Evolutionary conservation across 2,329 filamentous ascomycete species (phyloP), one percentile per base, ranked within the genome.

Genomic region (Whalleya microplaca): DNA sequence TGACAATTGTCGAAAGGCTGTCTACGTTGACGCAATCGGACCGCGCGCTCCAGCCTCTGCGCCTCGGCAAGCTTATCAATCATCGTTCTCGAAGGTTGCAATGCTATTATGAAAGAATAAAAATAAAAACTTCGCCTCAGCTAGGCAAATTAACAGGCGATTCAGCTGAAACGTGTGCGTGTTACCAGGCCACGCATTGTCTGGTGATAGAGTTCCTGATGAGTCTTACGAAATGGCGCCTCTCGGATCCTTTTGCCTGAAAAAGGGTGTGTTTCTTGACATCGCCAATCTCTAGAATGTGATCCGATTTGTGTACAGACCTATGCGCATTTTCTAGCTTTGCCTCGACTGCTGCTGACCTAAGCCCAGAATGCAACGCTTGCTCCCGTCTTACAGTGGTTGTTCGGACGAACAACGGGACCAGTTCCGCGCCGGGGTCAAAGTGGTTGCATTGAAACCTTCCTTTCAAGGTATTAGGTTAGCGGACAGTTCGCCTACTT

Each of bases 381-480:
- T 55, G 53, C 48, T 63, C 60, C 60, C 58, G 60, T 51, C 47
- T 42, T 16, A 18, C 54, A 51, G 57, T 41, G 43, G 46, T 41
- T 48, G 43, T 53, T 61, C 54, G 55, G 59, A 61, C 53, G 48
- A 61, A 59, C 45, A 32, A 58, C 57, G 56, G 56, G 53, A 53
- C 51, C 53, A 45, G 55, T 54, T 59, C 58, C 61, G 56, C 48
- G 53, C 54, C 53, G 53, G 52, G 52, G 57, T 54, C 55, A 63
- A 57, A 60, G 56, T 59, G 65, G 54, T 61, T 59, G 66, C 64
- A 66, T 69, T 56, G 68, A 65, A 62, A 65, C 62, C 64, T 63
- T 61, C 67, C 56, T 60, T 61, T 63, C 59, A 41, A 61, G 58
- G 58, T 53, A 63, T 47, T 53, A 21, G 53, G 50, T 40, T 45